phyloP scores from a whole-genome alignment of 1,284 basidiomycete genomes.

The Sporisorium reilianum region DNA sequence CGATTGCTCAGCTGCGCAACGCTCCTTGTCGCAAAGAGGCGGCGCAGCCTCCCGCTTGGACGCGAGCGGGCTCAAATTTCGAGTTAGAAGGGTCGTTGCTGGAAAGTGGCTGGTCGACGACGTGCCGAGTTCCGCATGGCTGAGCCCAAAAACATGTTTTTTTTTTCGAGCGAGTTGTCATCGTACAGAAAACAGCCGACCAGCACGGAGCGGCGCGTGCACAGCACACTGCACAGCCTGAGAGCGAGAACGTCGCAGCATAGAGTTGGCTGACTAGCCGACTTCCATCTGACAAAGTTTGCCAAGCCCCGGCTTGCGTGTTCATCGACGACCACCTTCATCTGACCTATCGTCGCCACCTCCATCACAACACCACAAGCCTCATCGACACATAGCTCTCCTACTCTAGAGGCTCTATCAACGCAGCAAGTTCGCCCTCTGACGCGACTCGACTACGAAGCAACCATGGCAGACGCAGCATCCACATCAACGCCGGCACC shows the following conservation, averaged over 20 bases:
- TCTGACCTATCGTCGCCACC: background rate
- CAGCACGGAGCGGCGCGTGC: no score
- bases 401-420: background rate
- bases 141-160: background rate
- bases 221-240: conserved; percentile 19
- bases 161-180: conserved; percentile 30
- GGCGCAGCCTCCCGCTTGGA: no score
- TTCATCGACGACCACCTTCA: background rate
- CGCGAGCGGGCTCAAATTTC: conserved; percentile 1
- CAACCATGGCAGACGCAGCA: conserved; percentile 43
- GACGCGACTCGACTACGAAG: background rate
- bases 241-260: background rate
- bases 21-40: no score
- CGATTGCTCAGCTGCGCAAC: background rate
- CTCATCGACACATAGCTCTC: background rate
- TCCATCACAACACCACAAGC: background rate
- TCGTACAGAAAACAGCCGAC: conserved; percentile 40
- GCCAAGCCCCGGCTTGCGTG: conserved; percentile 12
- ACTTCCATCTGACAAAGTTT: background rate
- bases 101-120: background rate
- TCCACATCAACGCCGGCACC: conserved; percentile 27
- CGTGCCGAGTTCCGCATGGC: conserved; percentile 27
- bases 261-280: background rate
- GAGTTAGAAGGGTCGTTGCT: conserved; percentile 34
- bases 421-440: background rate